Percentiles rank a stretch among this genome's conserved stretches.
These are phyloP conservation scores for Candida germanica DNA, from an alignment of 805 yeast species.

Conservation along the genomic window DNA sequence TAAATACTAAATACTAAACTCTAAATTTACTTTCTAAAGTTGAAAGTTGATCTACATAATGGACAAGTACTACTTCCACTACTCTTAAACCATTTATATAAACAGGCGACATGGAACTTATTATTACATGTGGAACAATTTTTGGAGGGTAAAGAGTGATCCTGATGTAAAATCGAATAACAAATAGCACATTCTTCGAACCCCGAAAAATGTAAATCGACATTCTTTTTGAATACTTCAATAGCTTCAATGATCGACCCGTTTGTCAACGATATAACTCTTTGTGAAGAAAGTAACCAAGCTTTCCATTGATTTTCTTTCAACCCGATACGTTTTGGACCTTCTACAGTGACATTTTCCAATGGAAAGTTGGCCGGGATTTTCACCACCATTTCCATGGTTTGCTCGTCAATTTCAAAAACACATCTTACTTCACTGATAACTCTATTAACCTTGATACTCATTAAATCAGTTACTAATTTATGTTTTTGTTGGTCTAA, in stretches of 20 bases:
- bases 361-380: slow-evolving; percentile 80
- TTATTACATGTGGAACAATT: slow-evolving; percentile 87
- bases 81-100: slow-evolving; percentile 96
- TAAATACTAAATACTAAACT: too few species aligned
- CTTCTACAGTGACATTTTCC: slow-evolving; percentile 68
- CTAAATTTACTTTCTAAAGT: slow-evolving; percentile 29
- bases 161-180: slow-evolving; percentile 86
- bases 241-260: slow-evolving; percentile 70
- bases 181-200: slow-evolving; percentile 98
- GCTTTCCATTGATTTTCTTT: slow-evolving; percentile 92
- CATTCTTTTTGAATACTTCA: slow-evolving; percentile 68
- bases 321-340: slow-evolving; percentile 80
- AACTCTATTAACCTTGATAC: slow-evolving; percentile 58
- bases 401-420: slow-evolving; percentile 83
- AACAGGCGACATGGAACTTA: slow-evolving; percentile 92
- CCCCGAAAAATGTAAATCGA: slow-evolving; percentile 82
- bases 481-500: slow-evolving; percentile 43
- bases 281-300: slow-evolving; percentile 89
- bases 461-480: slow-evolving; percentile 39
- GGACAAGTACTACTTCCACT: slow-evolving; percentile 94
- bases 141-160: slow-evolving; percentile 85
- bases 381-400: slow-evolving; percentile 70
- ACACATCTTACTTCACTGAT: slow-evolving; percentile 68
- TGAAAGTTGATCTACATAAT: slow-evolving; percentile 72
- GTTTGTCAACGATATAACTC: slow-evolving; percentile 70